Base-by-base conservation (phyloP, 768 basidiomycete genomes). In the Baorangia bicolor region DNA sequence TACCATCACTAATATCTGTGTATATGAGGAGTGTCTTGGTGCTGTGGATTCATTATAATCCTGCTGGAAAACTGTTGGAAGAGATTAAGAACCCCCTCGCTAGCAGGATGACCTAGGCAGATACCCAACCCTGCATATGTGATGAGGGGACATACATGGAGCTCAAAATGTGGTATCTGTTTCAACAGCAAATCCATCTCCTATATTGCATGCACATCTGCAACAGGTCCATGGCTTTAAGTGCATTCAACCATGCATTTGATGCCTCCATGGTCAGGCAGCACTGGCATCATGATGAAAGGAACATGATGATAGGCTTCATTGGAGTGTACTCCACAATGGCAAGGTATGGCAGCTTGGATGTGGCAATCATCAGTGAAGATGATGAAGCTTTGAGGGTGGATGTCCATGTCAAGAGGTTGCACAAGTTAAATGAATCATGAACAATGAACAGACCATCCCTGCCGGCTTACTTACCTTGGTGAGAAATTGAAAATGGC, bases 181-280 rank as follows among this genome's bases (percentile, higher is more conserved):
- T 91, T 94, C 62, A 98, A 73, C 0, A 95, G 94, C 35, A 92
- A 94, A 72, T 99, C 97, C 11, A 86, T 88, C 68, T 99, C 96
- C 97, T 97, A 98, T 73, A 96, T 86, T 98, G 97, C 5, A 98
- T 92, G 72, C 93, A 95, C 96, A 98, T 98, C 73, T 98, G 97
- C 10, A 91, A 92, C 45, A 98, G 74, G 72, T 99, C 96, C 97
- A 98, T 98, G 0, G 95, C 95, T 31, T 94, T 91, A 23, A 98
- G 74, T 0, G 96, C 97, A 65, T 86, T 95, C 64, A 98, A 73
- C 90, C 90, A 96, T 2, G 91, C 94, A 66, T 97, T 98, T 33
- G 92, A 94, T 2, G 92, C 94, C 67, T 93, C 89, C 0, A 95
- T 94, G 0, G 95, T 96, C 25, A 94, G 68, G n/a, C 89, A 87